A percentile compares a stretch with the other conserved stretches of the same genome.
These are phyloP conservation scores for Coniochaeta sp. DNA, from an alignment of 2,329 filamentous ascomycete genomes.

Conservation along the genomic window DNA sequence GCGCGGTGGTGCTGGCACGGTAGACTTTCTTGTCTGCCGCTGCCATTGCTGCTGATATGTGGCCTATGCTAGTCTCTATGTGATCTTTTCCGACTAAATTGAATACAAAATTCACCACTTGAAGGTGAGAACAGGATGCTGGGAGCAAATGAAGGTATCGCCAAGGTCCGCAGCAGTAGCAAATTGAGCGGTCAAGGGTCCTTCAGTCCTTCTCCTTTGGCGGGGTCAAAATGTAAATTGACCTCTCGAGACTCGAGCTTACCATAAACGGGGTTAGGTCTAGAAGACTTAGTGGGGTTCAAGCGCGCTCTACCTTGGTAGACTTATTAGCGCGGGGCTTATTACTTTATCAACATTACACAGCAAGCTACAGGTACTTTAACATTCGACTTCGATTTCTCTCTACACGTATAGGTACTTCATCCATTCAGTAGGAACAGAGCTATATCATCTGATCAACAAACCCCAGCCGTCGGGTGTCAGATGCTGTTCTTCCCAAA, in stretches of 20 bases:
- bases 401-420: no score
- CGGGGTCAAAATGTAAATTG: neutral
- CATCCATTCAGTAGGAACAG: no score
- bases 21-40: slow-evolving; percentile 54
- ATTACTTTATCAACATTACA: no score
- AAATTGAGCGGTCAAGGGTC: slow-evolving; percentile 1
- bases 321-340: no score
- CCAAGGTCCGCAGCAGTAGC: neutral
- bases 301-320: no score
- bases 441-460: no score
- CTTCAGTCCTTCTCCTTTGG: neutral
- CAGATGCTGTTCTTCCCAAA: no score
- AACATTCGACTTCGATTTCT: no score
- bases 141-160: neutral
- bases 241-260: neutral
- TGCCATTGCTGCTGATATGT: slow-evolving; percentile 10
- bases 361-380: no score
- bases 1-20: slow-evolving; percentile 90
- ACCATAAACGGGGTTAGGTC: no score
- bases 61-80: neutral
- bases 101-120: neutral
- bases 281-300: no score
- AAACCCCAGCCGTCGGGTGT: no score
- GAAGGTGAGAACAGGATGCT: neutral
- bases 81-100: neutral